Percentiles rank a stretch among this genome's conserved stretches.
Conservation (phyloP, 768 basidiomycete genomes). For the Tephrocybe sp. region DNA sequence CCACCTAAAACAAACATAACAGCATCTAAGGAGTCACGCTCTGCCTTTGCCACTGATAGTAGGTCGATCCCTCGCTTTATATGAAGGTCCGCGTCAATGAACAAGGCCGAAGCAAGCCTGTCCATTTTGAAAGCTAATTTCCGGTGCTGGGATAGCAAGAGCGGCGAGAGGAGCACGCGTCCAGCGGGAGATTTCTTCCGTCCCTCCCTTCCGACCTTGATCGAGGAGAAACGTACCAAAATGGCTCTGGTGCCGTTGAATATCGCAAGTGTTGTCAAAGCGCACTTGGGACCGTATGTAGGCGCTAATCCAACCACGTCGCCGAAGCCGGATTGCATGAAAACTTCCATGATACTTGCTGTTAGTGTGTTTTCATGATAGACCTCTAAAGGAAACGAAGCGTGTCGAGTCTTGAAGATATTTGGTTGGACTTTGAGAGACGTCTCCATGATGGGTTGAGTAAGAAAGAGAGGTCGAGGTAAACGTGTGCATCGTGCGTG, state of each 20-base stretch:
- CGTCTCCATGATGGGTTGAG: conserved; percentile 18
- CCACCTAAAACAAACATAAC: conserved; percentile 39
- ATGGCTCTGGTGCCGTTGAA: conserved; percentile 35
- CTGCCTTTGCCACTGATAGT: conserved; percentile 27
- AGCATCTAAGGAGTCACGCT: conserved; percentile 32
- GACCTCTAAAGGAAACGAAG: conserved; percentile 26
- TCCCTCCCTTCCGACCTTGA: conserved; percentile 10
- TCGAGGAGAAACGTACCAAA: conserved; percentile 28
- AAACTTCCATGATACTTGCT: conserved; percentile 21
- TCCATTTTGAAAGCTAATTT: conserved; percentile 51
- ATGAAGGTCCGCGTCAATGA: conserved; percentile 34
- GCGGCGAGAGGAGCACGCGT: conserved; percentile 25
- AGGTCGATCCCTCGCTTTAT: conserved; percentile 41
- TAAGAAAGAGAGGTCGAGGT: neutral
- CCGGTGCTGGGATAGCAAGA: conserved; percentile 28
- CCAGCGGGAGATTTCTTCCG: neutral
- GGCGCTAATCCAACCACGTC: conserved; percentile 42
- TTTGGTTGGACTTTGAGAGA: conserved; percentile 29
- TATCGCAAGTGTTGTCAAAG: conserved; percentile 38
- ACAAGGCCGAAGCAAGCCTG: conserved; percentile 37
- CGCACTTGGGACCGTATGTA: conserved; percentile 33
- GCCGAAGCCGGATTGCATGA: conserved; percentile 27
- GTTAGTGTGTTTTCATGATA: conserved; percentile 26
- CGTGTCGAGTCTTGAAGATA: conserved; percentile 27
- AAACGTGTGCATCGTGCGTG: neutral